Conservation (phyloP, 106 monocot species). For the Vanilla planifolia region DNA sequence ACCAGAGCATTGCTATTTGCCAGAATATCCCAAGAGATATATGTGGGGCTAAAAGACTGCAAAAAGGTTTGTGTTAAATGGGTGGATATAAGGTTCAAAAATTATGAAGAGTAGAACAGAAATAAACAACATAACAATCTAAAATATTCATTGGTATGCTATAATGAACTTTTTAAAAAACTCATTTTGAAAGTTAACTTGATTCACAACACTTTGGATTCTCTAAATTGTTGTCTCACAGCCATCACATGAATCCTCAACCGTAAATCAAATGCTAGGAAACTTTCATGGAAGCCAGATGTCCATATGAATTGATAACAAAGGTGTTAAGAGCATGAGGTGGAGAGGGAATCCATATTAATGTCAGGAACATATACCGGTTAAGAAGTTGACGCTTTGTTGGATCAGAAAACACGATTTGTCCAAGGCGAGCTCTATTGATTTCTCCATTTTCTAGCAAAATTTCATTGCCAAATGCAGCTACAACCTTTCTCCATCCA, state of each 20-base stretch:
- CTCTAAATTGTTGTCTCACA: neutral
- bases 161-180: no score
- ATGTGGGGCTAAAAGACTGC: constrained; percentile 78
- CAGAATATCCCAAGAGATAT: constrained; percentile 75
- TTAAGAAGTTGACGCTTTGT: constrained; percentile 65
- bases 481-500: constrained; percentile 67
- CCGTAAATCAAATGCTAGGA: no score
- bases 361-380: constrained; percentile 22
- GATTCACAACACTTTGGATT: no score
- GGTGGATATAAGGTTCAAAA: no score
- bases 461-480: constrained; percentile 51
- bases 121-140: neutral
- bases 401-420: constrained; percentile 63
- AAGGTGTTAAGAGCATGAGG: no score
- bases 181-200: no score
- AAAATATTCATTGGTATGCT: no score
- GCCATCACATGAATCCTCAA: no score
- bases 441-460: constrained; percentile 69
- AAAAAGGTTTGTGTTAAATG: constrained; percentile 4
- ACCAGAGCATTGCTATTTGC: constrained; percentile 76
- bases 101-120: no score
- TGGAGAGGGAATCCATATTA: neutral
- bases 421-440: constrained; percentile 55
- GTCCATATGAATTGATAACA: no score
- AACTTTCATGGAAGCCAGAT: no score